Base-by-base conservation (phyloP, 768 basidiomycete genomes). In the Mycena capillaripes region DNA sequence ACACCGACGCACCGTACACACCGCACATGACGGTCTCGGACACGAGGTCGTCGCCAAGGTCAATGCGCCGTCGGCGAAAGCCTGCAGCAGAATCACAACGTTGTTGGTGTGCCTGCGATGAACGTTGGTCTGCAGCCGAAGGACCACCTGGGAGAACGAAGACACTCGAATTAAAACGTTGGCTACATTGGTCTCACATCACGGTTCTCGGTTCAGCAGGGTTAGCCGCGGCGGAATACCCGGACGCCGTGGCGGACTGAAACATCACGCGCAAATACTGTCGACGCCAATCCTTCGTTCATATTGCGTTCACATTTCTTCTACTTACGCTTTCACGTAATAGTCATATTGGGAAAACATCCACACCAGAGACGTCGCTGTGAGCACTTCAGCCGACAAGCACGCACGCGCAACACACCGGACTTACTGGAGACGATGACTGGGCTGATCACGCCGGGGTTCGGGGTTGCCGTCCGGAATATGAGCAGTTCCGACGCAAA, bases 401-500 rank as follows among this genome's bases (percentile, higher is more conserved):
- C 30, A 32, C 42, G 25, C 44, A 23, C 42, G 40, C 42, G 32
- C 42, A 46, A 70, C 32, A 70, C 32, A 29, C 42, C 46, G 40
- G 34, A 87, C 92, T 84, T 78, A 99, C 97, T 91, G 11, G 96
- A 92, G 27, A 99, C 95, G 71, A 98, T 86, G 55, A 96, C 84
- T 0, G 97, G 95, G 69, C 90, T 90, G 44, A 95, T 75, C 21
- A 91, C 87, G 0, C 91, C 91, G 0, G 83, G 76, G 53, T 86
- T 87, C 57, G 94, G 72, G 57, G 86, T 91, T 42, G 93, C 90
- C 2, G 95, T 92, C 60, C 91, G 88, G 84, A 92, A 99, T 72
- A 98, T 89, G 78, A 96, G 81, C 46, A 94, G 78, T 83, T 99
- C 97, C 21, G 95, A 92, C 44, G 88, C 88, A 80, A 98, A 98